Percentiles rank a stretch among this genome's conserved stretches.
These are phyloP conservation scores for Styphnolobium japonicum DNA, from an alignment of 306 rosid species.

Conservation along the genomic window DNA sequence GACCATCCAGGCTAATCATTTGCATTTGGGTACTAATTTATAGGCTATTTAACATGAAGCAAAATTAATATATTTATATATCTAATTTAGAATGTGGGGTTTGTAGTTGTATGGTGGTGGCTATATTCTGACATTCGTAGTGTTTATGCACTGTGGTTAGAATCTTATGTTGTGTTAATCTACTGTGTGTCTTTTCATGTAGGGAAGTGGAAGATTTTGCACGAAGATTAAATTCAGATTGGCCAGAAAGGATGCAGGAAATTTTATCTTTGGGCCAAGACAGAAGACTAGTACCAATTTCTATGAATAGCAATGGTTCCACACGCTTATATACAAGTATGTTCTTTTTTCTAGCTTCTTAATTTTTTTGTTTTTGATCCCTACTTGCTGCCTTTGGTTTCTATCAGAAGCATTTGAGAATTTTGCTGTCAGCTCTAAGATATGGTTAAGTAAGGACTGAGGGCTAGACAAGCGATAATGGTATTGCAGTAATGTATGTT, in stretches of 20 bases:
- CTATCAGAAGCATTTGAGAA: constrained; percentile 5
- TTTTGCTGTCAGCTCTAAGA: background rate
- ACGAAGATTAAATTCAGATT: constrained; percentile 80
- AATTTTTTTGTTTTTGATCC: background rate
- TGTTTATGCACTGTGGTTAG: background rate
- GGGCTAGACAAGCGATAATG: background rate
- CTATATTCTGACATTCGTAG: background rate
- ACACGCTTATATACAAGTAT: constrained; percentile 51
- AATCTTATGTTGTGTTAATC: background rate
- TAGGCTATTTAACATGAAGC: background rate
- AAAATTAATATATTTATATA: background rate
- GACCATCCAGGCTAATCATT: background rate
- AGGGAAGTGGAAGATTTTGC: constrained; percentile 97
- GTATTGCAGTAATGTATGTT: background rate
- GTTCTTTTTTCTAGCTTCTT: constrained; percentile 11
- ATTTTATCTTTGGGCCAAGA: constrained; percentile 76
- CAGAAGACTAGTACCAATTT: constrained; percentile 58
- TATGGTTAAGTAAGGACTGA: background rate
- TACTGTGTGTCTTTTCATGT: constrained; percentile 7
- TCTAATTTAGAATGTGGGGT: background rate
- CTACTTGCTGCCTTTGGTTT: background rate
- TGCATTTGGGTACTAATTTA: background rate
- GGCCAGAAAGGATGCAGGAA: constrained; percentile 92
- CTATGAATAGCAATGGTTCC: constrained; percentile 64
- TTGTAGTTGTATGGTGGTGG: background rate